Percentiles rank a stretch among this genome's conserved stretches.
Evolutionary conservation across 2,329 filamentous ascomycete species (phyloP).

Genomic region (Fusarium keratoplasticum): DNA sequence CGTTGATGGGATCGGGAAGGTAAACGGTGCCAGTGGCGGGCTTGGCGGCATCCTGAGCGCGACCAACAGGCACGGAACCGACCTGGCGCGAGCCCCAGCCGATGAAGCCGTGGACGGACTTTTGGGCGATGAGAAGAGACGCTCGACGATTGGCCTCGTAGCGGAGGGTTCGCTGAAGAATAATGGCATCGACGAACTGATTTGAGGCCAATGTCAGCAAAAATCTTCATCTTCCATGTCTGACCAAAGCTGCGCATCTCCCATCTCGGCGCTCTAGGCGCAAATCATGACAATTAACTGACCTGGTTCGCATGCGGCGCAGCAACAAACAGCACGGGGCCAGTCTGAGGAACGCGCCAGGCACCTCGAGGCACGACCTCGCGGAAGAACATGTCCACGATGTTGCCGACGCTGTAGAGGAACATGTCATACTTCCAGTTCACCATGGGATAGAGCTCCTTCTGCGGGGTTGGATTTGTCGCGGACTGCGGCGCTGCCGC

Average conservation of each 20-base stretch:
- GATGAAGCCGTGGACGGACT: conserved; percentile 94
- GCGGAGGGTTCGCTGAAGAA: conserved; percentile 90
- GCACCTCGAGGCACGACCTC: conserved; percentile 95
- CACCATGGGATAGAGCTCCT: conserved; percentile 76
- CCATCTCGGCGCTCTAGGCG: not conserved
- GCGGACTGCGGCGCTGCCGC: conserved; percentile 41
- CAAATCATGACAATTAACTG: conserved; percentile 43
- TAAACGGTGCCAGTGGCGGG: conserved; percentile 84
- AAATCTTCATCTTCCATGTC: not conserved
- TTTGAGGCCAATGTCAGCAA: conserved; percentile 14
- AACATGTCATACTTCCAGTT: conserved; percentile 82
- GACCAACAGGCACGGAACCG: conserved; percentile 91
- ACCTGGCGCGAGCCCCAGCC: conserved; percentile 86
- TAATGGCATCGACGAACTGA: conserved; percentile 95
- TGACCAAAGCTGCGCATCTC: not conserved
- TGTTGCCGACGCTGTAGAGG: conserved; percentile 80
- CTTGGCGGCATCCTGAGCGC: conserved; percentile 90
- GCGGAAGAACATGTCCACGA: conserved; percentile 97
- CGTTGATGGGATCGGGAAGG: conserved; percentile 85
- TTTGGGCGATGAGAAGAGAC: conserved; percentile 93
- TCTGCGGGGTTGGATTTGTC: conserved; percentile 47
- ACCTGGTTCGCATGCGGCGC: conserved; percentile 97
- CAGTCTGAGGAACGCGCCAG: conserved; percentile 91
- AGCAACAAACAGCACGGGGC: conserved; percentile 93
- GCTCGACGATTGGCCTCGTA: conserved; percentile 89